Conservation (phyloP, 805 yeast genomes). For the Brettanomyces sp. region DNA sequence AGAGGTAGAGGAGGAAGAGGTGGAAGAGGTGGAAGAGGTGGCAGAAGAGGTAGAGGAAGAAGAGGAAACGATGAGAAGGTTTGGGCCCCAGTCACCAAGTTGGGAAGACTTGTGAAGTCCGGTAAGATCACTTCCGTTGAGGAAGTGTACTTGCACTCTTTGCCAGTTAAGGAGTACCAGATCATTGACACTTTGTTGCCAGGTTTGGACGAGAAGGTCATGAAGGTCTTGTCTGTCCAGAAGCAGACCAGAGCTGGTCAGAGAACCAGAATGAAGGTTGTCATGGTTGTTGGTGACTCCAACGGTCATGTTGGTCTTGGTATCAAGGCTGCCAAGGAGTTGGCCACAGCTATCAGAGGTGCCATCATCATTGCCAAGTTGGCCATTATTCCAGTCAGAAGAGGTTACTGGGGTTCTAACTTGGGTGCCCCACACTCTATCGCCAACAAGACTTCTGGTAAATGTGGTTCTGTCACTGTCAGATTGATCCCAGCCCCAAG, state of each 20-base stretch:
- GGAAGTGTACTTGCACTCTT: constrained; percentile 98
- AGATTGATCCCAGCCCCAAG: constrained; percentile 99
- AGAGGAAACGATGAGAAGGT: constrained; percentile 93
- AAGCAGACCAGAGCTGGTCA: constrained; percentile 99
- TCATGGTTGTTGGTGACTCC: constrained; percentile 98
- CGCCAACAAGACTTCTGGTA: constrained; percentile 97
- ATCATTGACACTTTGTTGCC: constrained; percentile 96
- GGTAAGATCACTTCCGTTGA: constrained; percentile 94
- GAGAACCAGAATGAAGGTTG: constrained; percentile 99
- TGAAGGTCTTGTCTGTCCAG: constrained; percentile 99
- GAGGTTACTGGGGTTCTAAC: constrained; percentile 99
- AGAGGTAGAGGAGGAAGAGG: constrained; percentile 1
- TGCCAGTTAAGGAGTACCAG: constrained; percentile 99
- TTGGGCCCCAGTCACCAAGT: constrained; percentile 99
- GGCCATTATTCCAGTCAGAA: constrained; percentile 98
- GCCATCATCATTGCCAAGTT: constrained; percentile 99
- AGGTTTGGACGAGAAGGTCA: constrained; percentile 93
- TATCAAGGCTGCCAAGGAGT: constrained; percentile 99
- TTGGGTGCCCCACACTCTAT: constrained; percentile 99
- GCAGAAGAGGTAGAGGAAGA: constrained; percentile 56
- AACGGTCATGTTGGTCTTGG: constrained; percentile 99
- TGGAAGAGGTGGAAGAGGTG: constrained; percentile 49
- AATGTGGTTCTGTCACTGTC: constrained; percentile 99
- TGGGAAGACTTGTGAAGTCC: constrained; percentile 99
- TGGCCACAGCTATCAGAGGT: constrained; percentile 99